Base-by-base conservation (phyloP, 192 early-diverging fungal genomes). In the Backusella tarrabulga region DNA sequence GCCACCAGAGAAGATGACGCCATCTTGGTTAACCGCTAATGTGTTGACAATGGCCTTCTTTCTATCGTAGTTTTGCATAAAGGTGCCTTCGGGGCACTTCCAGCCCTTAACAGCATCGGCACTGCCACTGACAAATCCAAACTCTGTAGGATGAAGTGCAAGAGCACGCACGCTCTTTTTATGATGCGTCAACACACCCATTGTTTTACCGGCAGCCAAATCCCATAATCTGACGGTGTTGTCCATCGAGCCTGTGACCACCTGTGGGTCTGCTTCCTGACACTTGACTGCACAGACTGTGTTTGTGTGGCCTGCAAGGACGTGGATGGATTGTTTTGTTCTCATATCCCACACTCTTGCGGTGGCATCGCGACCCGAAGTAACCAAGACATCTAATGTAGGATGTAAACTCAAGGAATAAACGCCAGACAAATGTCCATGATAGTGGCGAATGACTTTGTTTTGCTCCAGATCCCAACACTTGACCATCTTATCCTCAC, bases 381-480 rank as follows among this genome's bases (percentile, higher is more conserved):
- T 98, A 17, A 98, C 96, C 54, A 99, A 80, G 6, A 98, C 86
- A 76, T 99, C 98, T 26, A 99, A 88, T 4, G 93, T 95, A 7
- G 98, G 98, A 83, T 99, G 98, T 52, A 99, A 80, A 17, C 90
- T 89, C 70, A 99, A 71, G 19, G 94, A 90, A 80, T 98, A 99
- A 17, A 99, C 92, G 38, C 97, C 98, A 46, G 92, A 93, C 40
- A 99, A 82, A 86, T 99, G 98, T 0, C 98, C 98, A 76, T 99
- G 97, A 81, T 99, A 99, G 79, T 98, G 96, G 15, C 98, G 92
- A 76, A 99, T 97, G 66, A 98, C 98, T 81, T 99, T 98, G 88
- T 99, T 99, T 76, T 93, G 92, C 85, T 99, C 98, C 54, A 99
- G 82, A 85, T 99, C 98, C 98, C 98, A 99, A 84, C 97, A 99